phyloP scores from a whole-genome alignment of 2,329 filamentous ascomycete species.

The Pyrenochaeta sp. region DNA sequence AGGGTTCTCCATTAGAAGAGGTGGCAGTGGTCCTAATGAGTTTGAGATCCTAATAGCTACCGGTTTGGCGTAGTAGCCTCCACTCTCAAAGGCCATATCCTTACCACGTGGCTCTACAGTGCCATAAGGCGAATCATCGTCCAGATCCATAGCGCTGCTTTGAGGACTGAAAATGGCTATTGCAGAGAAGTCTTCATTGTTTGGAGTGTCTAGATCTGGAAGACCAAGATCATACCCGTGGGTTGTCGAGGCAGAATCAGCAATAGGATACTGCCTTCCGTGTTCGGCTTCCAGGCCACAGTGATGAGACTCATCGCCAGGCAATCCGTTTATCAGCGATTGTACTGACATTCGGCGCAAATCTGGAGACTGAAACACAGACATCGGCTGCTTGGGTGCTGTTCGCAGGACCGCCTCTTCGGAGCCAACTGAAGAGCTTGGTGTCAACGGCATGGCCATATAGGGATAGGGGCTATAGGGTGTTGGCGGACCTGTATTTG shows the following conservation, averaged over 20 bases:
- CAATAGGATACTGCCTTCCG: slow-evolving; percentile 40
- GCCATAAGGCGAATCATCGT: slow-evolving; percentile 47
- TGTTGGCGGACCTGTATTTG: slow-evolving; percentile 46
- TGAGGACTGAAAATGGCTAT: slow-evolving; percentile 57
- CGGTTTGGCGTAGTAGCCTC: slow-evolving; percentile 74
- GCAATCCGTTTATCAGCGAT: slow-evolving; percentile 60
- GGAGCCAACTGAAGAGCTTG: slow-evolving; percentile 48
- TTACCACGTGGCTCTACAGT: slow-evolving; percentile 49
- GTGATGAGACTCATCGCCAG: slow-evolving; percentile 19
- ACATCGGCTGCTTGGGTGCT: slow-evolving; percentile 25
- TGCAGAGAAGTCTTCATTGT: slow-evolving; percentile 74
- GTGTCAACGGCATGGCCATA: slow-evolving; percentile 55
- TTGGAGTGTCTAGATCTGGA: slow-evolving; percentile 72
- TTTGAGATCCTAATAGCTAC: slow-evolving; percentile 70
- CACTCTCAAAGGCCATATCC: slow-evolving; percentile 63
- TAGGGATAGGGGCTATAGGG: slow-evolving; percentile 54
- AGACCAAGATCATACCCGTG: slow-evolving; percentile 77
- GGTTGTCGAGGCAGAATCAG: slow-evolving; percentile 50
- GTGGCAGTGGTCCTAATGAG: slow-evolving; percentile 63
- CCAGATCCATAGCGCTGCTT: slow-evolving; percentile 33
- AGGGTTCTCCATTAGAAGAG: slow-evolving; percentile 70
- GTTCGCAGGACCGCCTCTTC: slow-evolving; percentile 38
- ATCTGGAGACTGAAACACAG: slow-evolving; percentile 50
- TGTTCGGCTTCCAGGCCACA: slow-evolving; percentile 53
- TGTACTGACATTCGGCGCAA: slow-evolving; percentile 67